phyloP scores from a whole-genome alignment of 352 stramenopile species.

The Phytophthora ohioensis region DNA sequence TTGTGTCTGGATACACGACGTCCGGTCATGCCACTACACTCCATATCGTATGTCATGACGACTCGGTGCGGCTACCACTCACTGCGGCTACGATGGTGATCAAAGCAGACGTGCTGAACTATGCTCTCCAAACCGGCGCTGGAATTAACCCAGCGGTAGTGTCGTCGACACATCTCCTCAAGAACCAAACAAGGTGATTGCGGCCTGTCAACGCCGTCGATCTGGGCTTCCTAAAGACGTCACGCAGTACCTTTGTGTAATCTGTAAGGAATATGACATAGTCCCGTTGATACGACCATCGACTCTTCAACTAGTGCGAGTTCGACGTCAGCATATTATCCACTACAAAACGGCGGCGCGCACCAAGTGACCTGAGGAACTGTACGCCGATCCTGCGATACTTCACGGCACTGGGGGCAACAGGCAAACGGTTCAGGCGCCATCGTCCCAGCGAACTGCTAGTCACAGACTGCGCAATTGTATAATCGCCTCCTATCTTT shows the following conservation, averaged over 20 bases:
- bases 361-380: background rate
- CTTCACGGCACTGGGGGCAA: background rate
- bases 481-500: constrained; percentile 24
- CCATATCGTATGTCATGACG: background rate
- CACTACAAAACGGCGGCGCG: constrained; percentile 4
- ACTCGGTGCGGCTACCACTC: background rate
- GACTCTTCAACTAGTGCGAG: constrained; percentile 1
- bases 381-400: background rate
- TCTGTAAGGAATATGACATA: background rate
- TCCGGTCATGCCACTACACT: background rate
- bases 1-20: constrained; percentile 7
- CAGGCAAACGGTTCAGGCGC: background rate
- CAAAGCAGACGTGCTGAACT: constrained; percentile 12
- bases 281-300: background rate
- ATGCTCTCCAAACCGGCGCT: constrained; percentile 1
- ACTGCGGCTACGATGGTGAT: background rate
- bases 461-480: background rate
- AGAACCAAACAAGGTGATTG: constrained; percentile 12
- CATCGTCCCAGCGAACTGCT: background rate
- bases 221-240: constrained; percentile 2
- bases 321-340: constrained; percentile 8
- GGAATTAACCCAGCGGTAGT: background rate
- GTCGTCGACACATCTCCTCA: background rate
- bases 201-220: background rate
- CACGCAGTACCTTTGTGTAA: background rate